Evolutionary conservation across 2,329 filamentous ascomycete genomes (phyloP).

Genomic region (Elsinoe arachidis): DNA sequence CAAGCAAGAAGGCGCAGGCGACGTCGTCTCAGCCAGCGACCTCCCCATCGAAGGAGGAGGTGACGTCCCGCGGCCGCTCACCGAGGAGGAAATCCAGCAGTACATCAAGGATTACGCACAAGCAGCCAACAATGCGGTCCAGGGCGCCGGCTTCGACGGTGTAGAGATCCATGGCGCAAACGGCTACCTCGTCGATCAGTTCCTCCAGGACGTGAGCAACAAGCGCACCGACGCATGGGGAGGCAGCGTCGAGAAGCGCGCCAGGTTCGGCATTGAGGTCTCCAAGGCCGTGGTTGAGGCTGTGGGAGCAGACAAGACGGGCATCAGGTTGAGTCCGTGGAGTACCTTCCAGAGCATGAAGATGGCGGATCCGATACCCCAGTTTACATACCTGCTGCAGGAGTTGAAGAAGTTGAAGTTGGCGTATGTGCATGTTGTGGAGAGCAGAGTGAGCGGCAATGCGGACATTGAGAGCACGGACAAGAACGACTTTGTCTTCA

Average conservation of each 20-base stretch:
- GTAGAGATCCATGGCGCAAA: constrained; percentile 44
- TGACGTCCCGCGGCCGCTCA: constrained; percentile 28
- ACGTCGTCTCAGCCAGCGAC: constrained; percentile 25
- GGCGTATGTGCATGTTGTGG: constrained; percentile 54
- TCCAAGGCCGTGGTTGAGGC: constrained; percentile 42
- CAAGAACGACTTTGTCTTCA: constrained; percentile 38
- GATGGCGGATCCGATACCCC: constrained; percentile 54
- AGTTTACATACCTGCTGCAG: constrained; percentile 51
- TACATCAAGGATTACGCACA: constrained; percentile 32
- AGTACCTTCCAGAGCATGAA: constrained; percentile 54
- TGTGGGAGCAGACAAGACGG: constrained; percentile 45
- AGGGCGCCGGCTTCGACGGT: constrained; percentile 50
- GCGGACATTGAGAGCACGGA: constrained; percentile 33
- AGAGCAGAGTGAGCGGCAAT: constrained; percentile 44
- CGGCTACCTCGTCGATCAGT: constrained; percentile 55
- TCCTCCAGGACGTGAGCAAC: constrained; percentile 52
- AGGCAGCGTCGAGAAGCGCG: constrained; percentile 42
- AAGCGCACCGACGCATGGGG: constrained; percentile 43
- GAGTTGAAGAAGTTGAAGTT: constrained; percentile 46
- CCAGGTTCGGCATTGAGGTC: constrained; percentile 46
- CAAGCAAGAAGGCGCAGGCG: constrained; percentile 24
- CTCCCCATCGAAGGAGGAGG: constrained; percentile 23
- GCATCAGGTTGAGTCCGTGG: constrained; percentile 53
- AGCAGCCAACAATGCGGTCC: constrained; percentile 38
- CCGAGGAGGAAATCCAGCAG: constrained; percentile 31